Evolutionary conservation across 352 stramenopile genomes (phyloP).

Genomic region (Phytophthora colocasiae): DNA sequence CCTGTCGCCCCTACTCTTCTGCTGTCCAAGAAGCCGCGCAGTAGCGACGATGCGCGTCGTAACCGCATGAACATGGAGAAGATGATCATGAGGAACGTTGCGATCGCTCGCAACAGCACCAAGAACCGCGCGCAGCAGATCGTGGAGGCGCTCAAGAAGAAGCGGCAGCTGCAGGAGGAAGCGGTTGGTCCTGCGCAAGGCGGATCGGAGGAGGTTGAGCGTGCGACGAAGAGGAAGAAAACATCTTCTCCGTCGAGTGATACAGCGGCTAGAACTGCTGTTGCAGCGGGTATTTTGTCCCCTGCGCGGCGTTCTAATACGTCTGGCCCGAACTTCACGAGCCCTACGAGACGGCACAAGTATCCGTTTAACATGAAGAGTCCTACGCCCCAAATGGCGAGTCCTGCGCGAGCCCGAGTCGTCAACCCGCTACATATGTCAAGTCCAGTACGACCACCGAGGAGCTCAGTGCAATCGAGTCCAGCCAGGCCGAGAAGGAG

Average conservation of each 20-base stretch:
- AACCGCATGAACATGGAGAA: constrained; percentile 86
- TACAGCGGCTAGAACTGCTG: constrained; percentile 4
- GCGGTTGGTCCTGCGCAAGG: background rate
- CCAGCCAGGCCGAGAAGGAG: constrained; percentile 31
- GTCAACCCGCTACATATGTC: constrained; percentile 37
- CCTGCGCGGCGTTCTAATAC: constrained; percentile 21
- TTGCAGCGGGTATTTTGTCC: constrained; percentile 30
- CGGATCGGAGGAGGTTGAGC: constrained; percentile 23
- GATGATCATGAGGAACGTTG: constrained; percentile 88
- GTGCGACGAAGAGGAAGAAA: constrained; percentile 35
- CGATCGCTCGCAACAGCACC: constrained; percentile 53
- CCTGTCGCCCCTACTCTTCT: constrained; percentile 2
- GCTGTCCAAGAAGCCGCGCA: constrained; percentile 27
- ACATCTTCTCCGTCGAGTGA: constrained; percentile 16
- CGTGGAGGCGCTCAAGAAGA: constrained; percentile 79
- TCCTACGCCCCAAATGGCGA: constrained; percentile 32
- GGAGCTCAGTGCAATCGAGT: constrained; percentile 27
- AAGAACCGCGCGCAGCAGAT: constrained; percentile 83
- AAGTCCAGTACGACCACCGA: constrained; percentile 38
- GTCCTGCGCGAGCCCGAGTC: constrained; percentile 21
- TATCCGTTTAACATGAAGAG: constrained; percentile 28
- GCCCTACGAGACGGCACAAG: constrained; percentile 25
- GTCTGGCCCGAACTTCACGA: constrained; percentile 25
- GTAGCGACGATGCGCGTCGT: constrained; percentile 60
- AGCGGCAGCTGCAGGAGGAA: constrained; percentile 54